Conservation (phyloP, 257 asterid genomes). For the Nyctanthes arbortristis region DNA sequence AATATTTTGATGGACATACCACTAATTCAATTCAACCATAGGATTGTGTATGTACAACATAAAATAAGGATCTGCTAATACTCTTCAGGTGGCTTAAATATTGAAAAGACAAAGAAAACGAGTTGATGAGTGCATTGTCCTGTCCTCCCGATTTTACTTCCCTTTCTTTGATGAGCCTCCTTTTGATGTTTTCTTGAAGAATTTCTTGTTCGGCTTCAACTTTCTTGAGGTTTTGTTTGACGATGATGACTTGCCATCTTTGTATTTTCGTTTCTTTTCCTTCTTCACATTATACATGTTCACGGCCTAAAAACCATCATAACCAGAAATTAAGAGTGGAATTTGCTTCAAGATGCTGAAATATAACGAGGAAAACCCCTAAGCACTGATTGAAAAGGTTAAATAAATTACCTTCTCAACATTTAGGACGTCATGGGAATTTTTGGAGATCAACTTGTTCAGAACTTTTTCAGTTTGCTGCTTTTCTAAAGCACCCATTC, state of each 20-base stretch:
- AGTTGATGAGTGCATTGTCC: no score
- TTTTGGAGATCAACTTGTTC: slow-evolving; percentile 69
- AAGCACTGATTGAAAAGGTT: background rate
- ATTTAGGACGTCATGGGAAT: slow-evolving; percentile 83
- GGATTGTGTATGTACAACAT: no score
- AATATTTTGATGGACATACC: no score
- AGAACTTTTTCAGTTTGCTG: slow-evolving; percentile 85
- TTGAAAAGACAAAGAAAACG: no score
- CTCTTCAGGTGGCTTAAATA: no score
- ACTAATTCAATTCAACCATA: no score
- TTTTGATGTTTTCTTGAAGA: slow-evolving; percentile 63
- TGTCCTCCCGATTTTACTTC: slow-evolving; percentile 70
- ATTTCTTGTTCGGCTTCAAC: slow-evolving; percentile 59
- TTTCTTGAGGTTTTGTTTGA: slow-evolving; percentile 51
- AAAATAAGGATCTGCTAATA: no score
- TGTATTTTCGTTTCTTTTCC: slow-evolving; percentile 63
- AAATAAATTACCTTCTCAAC: slow-evolving; percentile 76
- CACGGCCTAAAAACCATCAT: slow-evolving; percentile 63
- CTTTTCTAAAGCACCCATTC: slow-evolving; percentile 82
- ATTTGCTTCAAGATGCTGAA: background rate
- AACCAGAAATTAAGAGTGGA: background rate
- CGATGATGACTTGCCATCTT: slow-evolving; percentile 44
- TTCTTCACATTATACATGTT: slow-evolving; percentile 86
- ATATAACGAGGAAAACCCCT: background rate
- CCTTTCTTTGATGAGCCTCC: slow-evolving; percentile 54